Base-by-base conservation (phyloP, 2,329 filamentous ascomycete genomes). In the Fusarium coicis region DNA sequence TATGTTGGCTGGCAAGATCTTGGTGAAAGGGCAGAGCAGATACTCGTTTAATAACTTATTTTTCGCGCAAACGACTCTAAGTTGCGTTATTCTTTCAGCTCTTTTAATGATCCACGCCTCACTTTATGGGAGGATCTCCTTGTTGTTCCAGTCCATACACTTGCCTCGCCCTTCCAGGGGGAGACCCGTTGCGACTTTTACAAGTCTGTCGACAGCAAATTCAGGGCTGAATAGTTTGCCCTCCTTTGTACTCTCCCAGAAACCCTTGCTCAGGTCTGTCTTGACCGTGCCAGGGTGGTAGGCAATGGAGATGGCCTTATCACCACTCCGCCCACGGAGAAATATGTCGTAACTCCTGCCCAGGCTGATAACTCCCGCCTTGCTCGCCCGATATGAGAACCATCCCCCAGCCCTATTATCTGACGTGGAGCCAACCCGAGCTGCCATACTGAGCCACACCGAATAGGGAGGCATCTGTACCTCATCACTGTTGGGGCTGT, bases 201-300 rank as follows among this genome's bases (percentile, higher is more conserved):
- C 80, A 81, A 96, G 81, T 79, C 86, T 88, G 83, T 89, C 88
- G 1, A 89, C 93, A 26, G 92, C 90, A 77, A 88, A 91, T 68
- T 91, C 90, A 2, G 90, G 85, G 66, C 86, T 89, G 74, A 96
- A 91, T 74, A 96, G 82, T 80, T 91, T 90, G 3, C 78, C 85
- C 74, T 88, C 85, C 50, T 85, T 85, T 46, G 92, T 90, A 44
- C 85, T 89, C 0, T 78, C 84, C 93, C 93, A 96, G 78, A 93
- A 96, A 47, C 90, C 90, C 76, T 85, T 87, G 71, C 91, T 94
- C 69, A 97, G 83, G 15, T 88, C 91, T 56, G 93, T 96, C 83
- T 88, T 91, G 54, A 96, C 93, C 2, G 93, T 96, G 6, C 94
- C 93, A 2, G 94, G 94, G 81, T 96, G 94, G 77, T 96, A 87